Conservation (phyloP, 2,329 filamentous ascomycete genomes). For the Penicillium nordicum region DNA sequence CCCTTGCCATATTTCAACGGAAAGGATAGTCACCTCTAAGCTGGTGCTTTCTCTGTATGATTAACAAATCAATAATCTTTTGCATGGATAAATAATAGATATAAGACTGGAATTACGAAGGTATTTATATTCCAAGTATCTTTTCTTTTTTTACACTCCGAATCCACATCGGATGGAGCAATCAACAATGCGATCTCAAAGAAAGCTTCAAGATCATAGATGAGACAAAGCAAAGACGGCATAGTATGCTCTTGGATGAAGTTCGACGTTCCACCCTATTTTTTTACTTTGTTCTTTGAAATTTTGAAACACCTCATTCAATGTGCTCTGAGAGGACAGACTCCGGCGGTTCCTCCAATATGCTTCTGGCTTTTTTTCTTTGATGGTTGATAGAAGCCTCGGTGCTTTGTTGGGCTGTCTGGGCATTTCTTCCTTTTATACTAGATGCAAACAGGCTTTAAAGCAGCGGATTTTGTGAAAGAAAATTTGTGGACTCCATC, state of each 20-base stretch:
- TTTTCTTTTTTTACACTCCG: background rate
- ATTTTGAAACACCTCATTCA: background rate
- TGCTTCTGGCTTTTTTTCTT: background rate
- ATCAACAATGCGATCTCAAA: background rate
- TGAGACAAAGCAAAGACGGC: background rate
- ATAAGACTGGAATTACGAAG: background rate
- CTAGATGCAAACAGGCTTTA: background rate
- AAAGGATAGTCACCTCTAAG: background rate
- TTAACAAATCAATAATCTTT: background rate
- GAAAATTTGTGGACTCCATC: background rate
- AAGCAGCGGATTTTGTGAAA: background rate
- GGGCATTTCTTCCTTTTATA: no score
- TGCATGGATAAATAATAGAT: background rate
- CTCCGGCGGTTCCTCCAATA: background rate
- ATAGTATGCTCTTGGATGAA: background rate
- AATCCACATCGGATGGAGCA: background rate
- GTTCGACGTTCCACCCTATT: no score
- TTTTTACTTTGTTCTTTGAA: background rate
- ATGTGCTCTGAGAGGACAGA: background rate
- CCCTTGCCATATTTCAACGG: background rate
- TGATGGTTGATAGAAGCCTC: background rate
- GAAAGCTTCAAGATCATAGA: background rate
- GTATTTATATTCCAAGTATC: background rate
- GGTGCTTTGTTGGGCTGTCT: background rate
- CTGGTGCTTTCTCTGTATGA: background rate